Base-by-base conservation (phyloP, 345 rosid genomes). In the Citrus australasica region DNA sequence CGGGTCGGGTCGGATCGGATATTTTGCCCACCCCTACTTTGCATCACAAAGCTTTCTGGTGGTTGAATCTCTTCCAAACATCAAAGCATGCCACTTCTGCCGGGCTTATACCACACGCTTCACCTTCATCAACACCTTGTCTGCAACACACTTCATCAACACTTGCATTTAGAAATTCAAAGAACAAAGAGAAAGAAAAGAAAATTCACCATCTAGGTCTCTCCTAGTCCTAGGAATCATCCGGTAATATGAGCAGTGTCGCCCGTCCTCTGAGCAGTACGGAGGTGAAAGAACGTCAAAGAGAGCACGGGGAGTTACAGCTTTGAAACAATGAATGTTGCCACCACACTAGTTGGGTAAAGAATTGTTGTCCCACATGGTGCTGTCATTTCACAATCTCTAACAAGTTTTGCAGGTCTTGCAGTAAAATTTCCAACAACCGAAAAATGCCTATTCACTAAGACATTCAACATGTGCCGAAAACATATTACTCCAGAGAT, bases 251-350 rank as follows among this genome's bases (percentile, higher is more conserved):
- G 87, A 83, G 82, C 91, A 90, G 76, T 90, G 88, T 9, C 89
- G 78, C 25, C 90, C 90, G 30, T 88, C 80, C 59, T 84, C 87
- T 14, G 93, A 85, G 30, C 88, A 83, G 79, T 86, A 86, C 0
- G 89, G 91, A 7, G 87, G 90, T 56, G 89, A 84, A 62, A 90
- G 89, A 77, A 85, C 82, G 69, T 90, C 91, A 25, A 88, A 86
- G 67, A 86, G 82, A 48, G 91, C 92, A 79, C 91, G 85, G n/a
- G 90, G 90, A 69, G 88, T 78, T 72, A 83, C 21, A 22, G 91
- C 93, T 80, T 83, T 85, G 76, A 84, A 84, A 76, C 80, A 64
- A 75, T 82, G 88, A 37, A 87, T 83, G 74, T 85, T 84, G 65
- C 88, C 86, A 7, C 88, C 84, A 19, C 76, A n/a, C 76, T 79